Evolutionary conservation across 305 asterid species (phyloP).

Genomic region (Fraxinus albicans): DNA sequence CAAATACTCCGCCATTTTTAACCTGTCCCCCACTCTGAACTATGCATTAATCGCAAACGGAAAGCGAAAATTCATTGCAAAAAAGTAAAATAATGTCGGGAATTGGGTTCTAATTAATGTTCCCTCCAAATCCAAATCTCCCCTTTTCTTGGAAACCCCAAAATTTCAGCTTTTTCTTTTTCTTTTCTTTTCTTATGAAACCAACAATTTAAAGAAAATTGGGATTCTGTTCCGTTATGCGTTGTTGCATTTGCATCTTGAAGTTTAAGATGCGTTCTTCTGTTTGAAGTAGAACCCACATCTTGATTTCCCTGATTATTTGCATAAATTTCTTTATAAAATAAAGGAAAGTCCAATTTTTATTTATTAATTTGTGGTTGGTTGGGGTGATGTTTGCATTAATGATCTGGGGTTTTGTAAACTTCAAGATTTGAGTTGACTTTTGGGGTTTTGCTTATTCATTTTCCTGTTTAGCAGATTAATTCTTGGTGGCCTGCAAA

Average conservation of each 20-base stretch:
- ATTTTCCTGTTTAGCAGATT: slow-evolving; percentile 8
- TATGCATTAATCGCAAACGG: slow-evolving; percentile 14
- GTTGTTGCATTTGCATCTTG: slow-evolving; percentile 24
- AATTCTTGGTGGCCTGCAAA: slow-evolving; percentile 25
- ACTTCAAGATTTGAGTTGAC: slow-evolving; percentile 30
- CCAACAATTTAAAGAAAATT: slow-evolving; percentile 22
- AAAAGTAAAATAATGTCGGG: slow-evolving; percentile 40
- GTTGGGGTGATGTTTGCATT: slow-evolving; percentile 30
- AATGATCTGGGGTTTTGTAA: slow-evolving; percentile 26
- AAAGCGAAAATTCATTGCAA: slow-evolving; percentile 15
- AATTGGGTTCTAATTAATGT: slow-evolving; percentile 38
- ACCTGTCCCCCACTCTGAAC: slow-evolving; percentile 1
- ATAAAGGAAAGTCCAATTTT: slow-evolving; percentile 4
- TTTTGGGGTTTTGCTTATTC: slow-evolving; percentile 12
- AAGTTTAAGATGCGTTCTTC: slow-evolving; percentile 15
- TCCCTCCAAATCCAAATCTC: slow-evolving; percentile 70
- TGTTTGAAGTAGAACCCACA: slow-evolving; percentile 21
- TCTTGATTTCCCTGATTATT: slow-evolving; percentile 26
- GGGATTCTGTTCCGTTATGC: slow-evolving; percentile 25
- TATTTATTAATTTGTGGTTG: slow-evolving; percentile 18
- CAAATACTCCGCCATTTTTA: slow-evolving; percentile 26
- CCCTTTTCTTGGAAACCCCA: slow-evolving; percentile 60
- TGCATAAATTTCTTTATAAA: slow-evolving; percentile 17
- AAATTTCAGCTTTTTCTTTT: slow-evolving; percentile 24
- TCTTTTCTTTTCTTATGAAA: slow-evolving; percentile 14